Percentiles rank a stretch among this genome's conserved stretches.
Conservation (phyloP, 495 filamentous ascomycete genomes). For the Aspergillus cristatus region DNA sequence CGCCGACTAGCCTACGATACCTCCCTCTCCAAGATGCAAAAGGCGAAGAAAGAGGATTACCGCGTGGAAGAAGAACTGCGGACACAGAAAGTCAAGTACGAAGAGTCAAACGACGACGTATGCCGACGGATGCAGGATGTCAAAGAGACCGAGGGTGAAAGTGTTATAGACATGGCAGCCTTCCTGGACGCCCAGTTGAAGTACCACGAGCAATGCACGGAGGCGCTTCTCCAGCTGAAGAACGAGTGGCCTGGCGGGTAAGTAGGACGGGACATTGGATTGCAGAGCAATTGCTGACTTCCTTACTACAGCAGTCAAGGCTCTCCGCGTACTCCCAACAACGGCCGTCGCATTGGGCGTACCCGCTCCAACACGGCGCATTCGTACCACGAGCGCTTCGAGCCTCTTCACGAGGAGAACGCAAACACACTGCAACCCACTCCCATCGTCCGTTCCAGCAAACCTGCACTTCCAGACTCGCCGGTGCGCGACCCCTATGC, state of each 20-base stretch:
- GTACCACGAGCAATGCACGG: conserved; percentile 84
- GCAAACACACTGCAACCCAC: conserved; percentile 34
- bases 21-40: conserved; percentile 84
- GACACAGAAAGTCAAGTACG: conserved; percentile 88
- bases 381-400: conserved; percentile 50
- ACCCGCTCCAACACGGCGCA: conserved; percentile 55
- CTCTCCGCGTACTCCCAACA: conserved; percentile 16
- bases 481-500: conserved; percentile 26
- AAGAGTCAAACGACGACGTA: conserved; percentile 92
- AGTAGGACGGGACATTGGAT: conserved; percentile 9
- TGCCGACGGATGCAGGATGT: conserved; percentile 92
- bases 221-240: conserved; percentile 58
- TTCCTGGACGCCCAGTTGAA: conserved; percentile 88
- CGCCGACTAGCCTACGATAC: conserved; percentile 89
- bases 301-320: conserved; percentile 16
- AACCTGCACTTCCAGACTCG: conserved; percentile 24
- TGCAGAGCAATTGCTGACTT: conserved; percentile 10
- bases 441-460: conserved; percentile 54
- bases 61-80: conserved; percentile 88
- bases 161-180: conserved; percentile 64
- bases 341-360: conserved; percentile 32
- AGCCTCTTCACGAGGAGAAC: conserved; percentile 48
- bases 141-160: conserved; percentile 81
- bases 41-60: conserved; percentile 88
- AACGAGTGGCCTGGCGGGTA: conserved; percentile 59